A percentile compares a stretch with the other conserved stretches of the same genome.
These are phyloP conservation scores for Mortierella sp. DNA, from an alignment of 371 early-diverging fungal species.

Conservation along the genomic window DNA sequence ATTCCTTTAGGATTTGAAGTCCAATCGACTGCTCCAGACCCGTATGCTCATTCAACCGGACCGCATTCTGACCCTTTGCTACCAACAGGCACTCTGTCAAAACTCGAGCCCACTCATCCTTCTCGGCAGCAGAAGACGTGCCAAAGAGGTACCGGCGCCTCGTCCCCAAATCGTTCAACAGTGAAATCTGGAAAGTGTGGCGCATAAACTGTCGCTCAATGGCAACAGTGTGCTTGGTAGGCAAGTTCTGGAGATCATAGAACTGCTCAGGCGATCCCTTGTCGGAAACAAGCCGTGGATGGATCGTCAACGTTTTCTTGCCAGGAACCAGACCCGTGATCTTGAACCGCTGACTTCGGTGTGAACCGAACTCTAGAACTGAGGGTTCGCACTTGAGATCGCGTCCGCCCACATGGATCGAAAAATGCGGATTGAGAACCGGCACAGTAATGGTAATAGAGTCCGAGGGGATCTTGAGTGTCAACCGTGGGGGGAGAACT, in stretches of 20 bases:
- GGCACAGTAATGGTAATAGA: slow-evolving; percentile 75
- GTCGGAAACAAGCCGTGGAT: slow-evolving; percentile 47
- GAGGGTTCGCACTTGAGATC: slow-evolving; percentile 72
- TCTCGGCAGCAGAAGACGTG: slow-evolving; percentile 66
- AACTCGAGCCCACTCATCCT: slow-evolving; percentile 61
- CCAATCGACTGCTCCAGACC: slow-evolving; percentile 61
- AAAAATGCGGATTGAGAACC: slow-evolving; percentile 69
- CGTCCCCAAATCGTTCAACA: slow-evolving; percentile 63
- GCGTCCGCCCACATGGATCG: slow-evolving; percentile 73
- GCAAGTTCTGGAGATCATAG: slow-evolving; percentile 68
- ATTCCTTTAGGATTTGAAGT: slow-evolving; percentile 70
- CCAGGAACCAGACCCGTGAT: slow-evolving; percentile 75
- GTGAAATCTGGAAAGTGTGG: slow-evolving; percentile 75
- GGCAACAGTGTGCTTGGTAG: slow-evolving; percentile 71
- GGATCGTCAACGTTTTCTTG: slow-evolving; percentile 75
- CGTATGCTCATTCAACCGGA: slow-evolving; percentile 52
- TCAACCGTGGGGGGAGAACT: slow-evolving; percentile 70
- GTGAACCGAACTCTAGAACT: slow-evolving; percentile 69
- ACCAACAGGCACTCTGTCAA: slow-evolving; percentile 35
- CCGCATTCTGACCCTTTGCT: slow-evolving; percentile 53
- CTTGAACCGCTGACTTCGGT: slow-evolving; percentile 71
- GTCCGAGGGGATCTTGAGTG: slow-evolving; percentile 68
- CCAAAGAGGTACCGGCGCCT: slow-evolving; percentile 70
- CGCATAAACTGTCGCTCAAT: slow-evolving; percentile 80
- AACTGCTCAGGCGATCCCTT: slow-evolving; percentile 66